Evolutionary conservation across 192 early-diverging fungal genomes (phyloP).

Genomic region (Mortierella antarctica): DNA sequence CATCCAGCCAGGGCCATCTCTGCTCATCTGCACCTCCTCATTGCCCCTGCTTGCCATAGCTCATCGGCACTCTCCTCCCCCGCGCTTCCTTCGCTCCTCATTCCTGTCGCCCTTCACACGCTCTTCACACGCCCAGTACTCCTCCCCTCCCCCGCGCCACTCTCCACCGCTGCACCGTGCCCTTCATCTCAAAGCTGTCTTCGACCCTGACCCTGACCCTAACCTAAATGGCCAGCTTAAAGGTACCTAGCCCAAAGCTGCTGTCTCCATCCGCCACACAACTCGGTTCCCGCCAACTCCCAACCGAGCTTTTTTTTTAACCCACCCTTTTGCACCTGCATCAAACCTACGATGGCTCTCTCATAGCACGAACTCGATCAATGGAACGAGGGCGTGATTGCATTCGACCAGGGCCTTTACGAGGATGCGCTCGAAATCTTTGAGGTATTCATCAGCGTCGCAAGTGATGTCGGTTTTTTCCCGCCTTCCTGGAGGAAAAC

Average conservation of each 20-base stretch:
- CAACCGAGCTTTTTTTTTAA: neutral
- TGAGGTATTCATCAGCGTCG: slow-evolving; percentile 55
- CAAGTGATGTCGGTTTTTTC: no score
- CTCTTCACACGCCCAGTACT: no score
- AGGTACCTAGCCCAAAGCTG: slow-evolving; percentile 19
- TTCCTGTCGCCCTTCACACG: neutral
- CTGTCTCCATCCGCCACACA: neutral
- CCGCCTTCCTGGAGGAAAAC: no score
- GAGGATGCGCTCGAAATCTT: slow-evolving; percentile 76
- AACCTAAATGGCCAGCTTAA: slow-evolving; percentile 35
- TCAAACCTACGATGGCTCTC: neutral
- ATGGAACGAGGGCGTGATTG: slow-evolving; percentile 71
- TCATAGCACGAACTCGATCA: slow-evolving; percentile 49
- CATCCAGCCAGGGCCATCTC: neutral
- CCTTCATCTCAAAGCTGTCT: neutral
- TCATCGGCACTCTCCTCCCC: neutral
- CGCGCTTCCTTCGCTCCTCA: neutral
- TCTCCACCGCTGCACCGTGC: no score
- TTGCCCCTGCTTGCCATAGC: no score
- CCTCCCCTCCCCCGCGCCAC: no score
- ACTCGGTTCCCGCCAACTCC: neutral
- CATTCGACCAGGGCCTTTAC: slow-evolving; percentile 82
- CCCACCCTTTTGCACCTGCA: neutral
- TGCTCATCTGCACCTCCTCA: no score
- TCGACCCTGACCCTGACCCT: neutral